phyloP scores from a whole-genome alignment of 345 rosid species.

The Acer negundo region DNA sequence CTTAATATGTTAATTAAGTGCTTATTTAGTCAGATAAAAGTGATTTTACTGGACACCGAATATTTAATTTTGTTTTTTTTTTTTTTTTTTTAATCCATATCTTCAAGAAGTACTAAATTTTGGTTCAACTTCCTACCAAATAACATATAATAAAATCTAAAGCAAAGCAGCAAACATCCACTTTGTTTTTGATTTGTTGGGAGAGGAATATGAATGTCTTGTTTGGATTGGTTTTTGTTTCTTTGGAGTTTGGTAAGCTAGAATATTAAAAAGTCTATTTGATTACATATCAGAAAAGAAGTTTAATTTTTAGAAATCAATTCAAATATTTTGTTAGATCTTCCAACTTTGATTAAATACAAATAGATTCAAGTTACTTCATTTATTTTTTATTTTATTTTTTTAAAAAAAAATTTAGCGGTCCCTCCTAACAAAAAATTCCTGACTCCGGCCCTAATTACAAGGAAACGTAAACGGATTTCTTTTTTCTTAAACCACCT shows the following conservation, averaged over 20 bases:
- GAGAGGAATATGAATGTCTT: not conserved
- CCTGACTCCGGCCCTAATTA: too few species aligned
- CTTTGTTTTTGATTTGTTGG: not conserved
- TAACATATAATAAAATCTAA: not conserved
- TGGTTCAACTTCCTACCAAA: slow-evolving; percentile 21
- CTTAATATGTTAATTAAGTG: slow-evolving; percentile 15
- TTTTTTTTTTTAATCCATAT: slow-evolving; percentile 3
- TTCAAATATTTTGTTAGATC: not conserved
- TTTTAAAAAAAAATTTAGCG: too few species aligned
- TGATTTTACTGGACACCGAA: not conserved
- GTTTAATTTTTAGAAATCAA: not conserved
- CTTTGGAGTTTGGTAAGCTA: not conserved
- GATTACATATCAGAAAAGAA: not conserved
- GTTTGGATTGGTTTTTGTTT: not conserved
- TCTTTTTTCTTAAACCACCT: not conserved
- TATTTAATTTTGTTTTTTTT: not conserved
- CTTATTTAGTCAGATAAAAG: slow-evolving; percentile 10
- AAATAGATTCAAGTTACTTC: too few species aligned
- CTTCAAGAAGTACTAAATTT: slow-evolving; percentile 1
- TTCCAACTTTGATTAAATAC: too few species aligned
- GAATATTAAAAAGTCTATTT: not conserved
- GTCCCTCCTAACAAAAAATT: too few species aligned
- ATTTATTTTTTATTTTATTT: too few species aligned
- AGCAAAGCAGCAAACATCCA: not conserved
- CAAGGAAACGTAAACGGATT: not conserved